Evolutionary conservation across 2,329 filamentous ascomycete species (phyloP).

Genomic region (Acephala macrosclerotiorum): DNA sequence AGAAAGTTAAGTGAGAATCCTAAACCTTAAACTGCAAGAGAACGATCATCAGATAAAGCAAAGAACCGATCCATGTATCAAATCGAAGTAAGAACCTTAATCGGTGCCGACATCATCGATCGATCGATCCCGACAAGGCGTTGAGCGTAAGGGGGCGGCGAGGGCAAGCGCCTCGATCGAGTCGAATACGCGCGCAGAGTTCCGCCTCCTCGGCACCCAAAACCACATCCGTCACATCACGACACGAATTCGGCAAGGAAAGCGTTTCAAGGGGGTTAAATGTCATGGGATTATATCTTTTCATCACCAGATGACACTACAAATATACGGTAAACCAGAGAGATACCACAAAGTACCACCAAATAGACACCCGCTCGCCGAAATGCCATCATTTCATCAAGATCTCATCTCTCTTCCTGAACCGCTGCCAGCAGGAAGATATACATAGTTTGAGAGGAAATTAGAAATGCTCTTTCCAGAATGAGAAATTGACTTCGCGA

Average conservation of each 20-base stretch:
- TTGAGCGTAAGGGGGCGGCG: no score
- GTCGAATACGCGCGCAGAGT: no score
- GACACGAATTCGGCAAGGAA: slow-evolving; percentile 1
- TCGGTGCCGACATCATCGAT: no score
- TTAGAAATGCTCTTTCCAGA: slow-evolving; percentile 97
- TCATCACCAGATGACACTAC: slow-evolving; percentile 19
- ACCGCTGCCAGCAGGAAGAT: slow-evolving; percentile 10
- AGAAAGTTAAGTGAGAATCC: no score
- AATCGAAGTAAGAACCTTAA: no score
- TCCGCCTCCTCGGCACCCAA: not conserved
- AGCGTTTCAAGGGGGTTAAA: slow-evolving; percentile 13
- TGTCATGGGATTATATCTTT: slow-evolving; percentile 7
- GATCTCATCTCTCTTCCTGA: not conserved
- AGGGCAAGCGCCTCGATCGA: no score
- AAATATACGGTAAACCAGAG: slow-evolving; percentile 15
- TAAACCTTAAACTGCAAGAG: no score
- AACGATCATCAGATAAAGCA: no score
- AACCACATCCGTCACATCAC: not conserved
- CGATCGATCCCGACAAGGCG: no score
- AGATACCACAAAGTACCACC: not conserved
- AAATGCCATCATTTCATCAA: slow-evolving; percentile 23
- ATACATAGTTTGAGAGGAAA: no score
- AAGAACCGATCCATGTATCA: no score
- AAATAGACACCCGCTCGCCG: slow-evolving; percentile 25
- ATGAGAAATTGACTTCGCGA: slow-evolving; percentile 88